These are phyloP conservation scores for Lodderomyces metapsilosis DNA, from an alignment of 1,139 yeast genomes.

Conservation along the genomic window DNA sequence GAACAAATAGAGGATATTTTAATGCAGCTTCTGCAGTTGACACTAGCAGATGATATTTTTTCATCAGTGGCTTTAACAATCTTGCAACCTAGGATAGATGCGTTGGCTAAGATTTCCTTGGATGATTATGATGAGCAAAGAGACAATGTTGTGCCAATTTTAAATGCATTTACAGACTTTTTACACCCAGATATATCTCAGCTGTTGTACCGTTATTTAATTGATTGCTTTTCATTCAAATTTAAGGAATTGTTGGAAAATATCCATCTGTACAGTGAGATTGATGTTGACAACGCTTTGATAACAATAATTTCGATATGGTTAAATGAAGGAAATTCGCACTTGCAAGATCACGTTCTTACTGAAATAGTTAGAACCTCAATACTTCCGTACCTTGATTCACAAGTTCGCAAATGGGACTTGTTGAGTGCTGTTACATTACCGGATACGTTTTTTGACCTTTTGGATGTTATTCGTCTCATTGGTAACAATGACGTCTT, in stretches of 20 bases:
- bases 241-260: neutral
- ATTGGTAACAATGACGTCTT: neutral
- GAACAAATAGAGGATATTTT: constrained; percentile 2
- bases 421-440: constrained; percentile 10
- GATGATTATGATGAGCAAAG: constrained; percentile 5
- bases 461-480: constrained; percentile 16
- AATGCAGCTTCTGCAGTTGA: neutral
- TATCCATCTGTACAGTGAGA: neutral
- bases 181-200: constrained; percentile 1
- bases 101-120: neutral
- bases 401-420: constrained; percentile 16
- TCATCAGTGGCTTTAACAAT: constrained; percentile 7
- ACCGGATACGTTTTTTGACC: constrained; percentile 17
- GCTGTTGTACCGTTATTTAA: neutral
- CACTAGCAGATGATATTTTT: neutral
- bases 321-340: constrained; percentile 7
- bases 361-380: constrained; percentile 17
- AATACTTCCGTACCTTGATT: constrained; percentile 13
- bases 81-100: neutral
- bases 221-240: neutral
- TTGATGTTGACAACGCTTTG: neutral
- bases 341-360: constrained; percentile 11
- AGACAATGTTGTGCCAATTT: constrained; percentile 1
- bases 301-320: constrained; percentile 7
- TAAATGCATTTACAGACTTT: constrained; percentile 2